These are phyloP conservation scores for Emmonsia crescens DNA, from an alignment of 2,329 filamentous ascomycete species.

Conservation along the genomic window DNA sequence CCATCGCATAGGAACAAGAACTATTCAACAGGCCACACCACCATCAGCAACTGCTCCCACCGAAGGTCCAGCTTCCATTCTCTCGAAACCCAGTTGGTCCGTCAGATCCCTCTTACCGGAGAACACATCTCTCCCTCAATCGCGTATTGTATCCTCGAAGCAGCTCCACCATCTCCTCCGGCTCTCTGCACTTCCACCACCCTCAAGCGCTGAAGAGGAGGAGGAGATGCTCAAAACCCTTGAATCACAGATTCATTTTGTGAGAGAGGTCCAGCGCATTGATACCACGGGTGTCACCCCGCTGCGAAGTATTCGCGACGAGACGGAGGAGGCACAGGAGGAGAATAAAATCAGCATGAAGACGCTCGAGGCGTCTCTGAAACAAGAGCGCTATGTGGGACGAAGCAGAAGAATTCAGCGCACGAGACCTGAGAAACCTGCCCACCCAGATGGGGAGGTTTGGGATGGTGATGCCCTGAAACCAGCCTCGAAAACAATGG, in stretches of 20 bases:
- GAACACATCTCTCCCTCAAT: conserved; percentile 19
- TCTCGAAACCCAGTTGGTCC: conserved; percentile 71
- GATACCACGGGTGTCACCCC: conserved; percentile 64
- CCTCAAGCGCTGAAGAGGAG: conserved; percentile 53
- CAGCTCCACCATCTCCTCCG: conserved; percentile 77
- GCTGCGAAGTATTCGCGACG: conserved; percentile 69
- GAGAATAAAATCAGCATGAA: conserved; percentile 32
- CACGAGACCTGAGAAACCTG: conserved; percentile 20
- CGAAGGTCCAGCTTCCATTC: conserved; percentile 32
- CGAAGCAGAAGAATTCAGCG: conserved; percentile 38
- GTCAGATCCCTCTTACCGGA: conserved; percentile 60
- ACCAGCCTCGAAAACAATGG: conserved; percentile 54
- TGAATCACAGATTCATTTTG: conserved; percentile 76
- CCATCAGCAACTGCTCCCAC: conserved; percentile 17
- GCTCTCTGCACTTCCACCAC: conserved; percentile 74
- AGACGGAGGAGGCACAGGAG: conserved; percentile 30
- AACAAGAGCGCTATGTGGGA: conserved; percentile 32
- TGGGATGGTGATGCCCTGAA: conserved; percentile 63
- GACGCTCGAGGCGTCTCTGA: conserved; percentile 27
- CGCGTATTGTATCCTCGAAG: conserved; percentile 45
- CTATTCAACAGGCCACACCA: conserved; percentile 3
- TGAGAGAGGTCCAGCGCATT: conserved; percentile 71
- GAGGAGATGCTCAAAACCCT: conserved; percentile 61
- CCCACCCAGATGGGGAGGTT: conserved; percentile 34
- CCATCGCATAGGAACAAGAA: not conserved